Evolutionary conservation across 371 early-diverging fungal species (phyloP), one percentile per base, ranked within the genome.

Genomic region (Sporodiniella umbellata): DNA sequence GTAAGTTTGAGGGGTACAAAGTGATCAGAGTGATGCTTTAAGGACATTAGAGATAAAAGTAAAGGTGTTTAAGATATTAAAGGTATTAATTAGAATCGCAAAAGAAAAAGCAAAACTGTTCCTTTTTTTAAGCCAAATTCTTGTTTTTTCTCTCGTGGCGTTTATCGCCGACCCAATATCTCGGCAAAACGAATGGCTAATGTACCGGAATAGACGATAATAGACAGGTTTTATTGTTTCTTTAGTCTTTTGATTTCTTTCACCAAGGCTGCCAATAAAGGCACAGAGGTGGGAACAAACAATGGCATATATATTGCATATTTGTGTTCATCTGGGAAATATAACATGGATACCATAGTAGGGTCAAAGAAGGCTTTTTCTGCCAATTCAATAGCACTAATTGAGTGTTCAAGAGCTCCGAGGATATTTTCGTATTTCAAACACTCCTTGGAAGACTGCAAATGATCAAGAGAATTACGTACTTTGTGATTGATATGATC

Each of bases 271-370:
- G 84, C 69, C 2, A 88, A 18, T 6, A 90, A 56, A 0, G 90
- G 88, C 2, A 95, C 89, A 2, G 88, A 79, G 15, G 92, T 84
- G 2, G 98, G 98, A 3, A 96, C 84, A 68, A 96, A 95, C 48
- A 94, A 71, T n/a, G 98, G 98, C 90, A 93, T 86, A 64, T 95
- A 98, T 28, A 98, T 91, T 11, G 96, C 98, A 47, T 87, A 89
- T 62, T 92, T 94, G 72, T 98, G 98, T 62, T 98, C 96, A 54
- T 90, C 88, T 1, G 98, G 98, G 70, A 98, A 98, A 61, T 98
- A 98, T 4, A 96, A 79, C 86, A 95, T 79, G 3, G 95, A 84
- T 1, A 96, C 93, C 97, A 98, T 96, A 8, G 92, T 92, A 0
- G 94, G 94, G 54, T 98, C 92, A 79, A 95, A 96, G 60, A 98